Conservation (phyloP, 2,329 filamentous ascomycete genomes). For the Arthrobotrys megalospora region DNA sequence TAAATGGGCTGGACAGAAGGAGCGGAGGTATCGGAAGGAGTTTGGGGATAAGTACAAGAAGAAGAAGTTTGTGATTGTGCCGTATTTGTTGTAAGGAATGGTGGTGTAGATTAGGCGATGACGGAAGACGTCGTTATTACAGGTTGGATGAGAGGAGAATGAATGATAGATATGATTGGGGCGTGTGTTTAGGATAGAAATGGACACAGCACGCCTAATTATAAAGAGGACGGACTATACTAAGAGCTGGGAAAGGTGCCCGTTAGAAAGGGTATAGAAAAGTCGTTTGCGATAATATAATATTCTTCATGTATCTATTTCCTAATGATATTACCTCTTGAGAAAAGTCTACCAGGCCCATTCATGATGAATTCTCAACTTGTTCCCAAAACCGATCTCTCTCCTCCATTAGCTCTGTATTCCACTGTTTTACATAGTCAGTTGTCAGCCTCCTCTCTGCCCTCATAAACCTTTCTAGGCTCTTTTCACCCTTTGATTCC, state of each 20-base stretch:
- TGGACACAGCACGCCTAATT: neutral
- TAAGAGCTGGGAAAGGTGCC: neutral
- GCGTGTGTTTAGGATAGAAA: neutral
- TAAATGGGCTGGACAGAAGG: constrained; percentile 91
- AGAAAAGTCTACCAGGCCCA: neutral
- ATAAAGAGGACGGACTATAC: neutral
- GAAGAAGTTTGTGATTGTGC: constrained; percentile 88
- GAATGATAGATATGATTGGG: too few relatives aligned
- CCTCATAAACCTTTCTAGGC: constrained; percentile 38
- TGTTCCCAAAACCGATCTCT: constrained; percentile 34
- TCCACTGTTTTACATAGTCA: constrained; percentile 51
- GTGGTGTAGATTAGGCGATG: neutral
- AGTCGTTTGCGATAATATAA: constrained; percentile 16
- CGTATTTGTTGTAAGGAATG: constrained; percentile 74
- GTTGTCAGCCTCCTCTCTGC: constrained; percentile 39
- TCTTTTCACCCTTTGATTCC: constrained; percentile 42
- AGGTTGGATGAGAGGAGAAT: too few relatives aligned
- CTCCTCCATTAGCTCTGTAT: constrained; percentile 48
- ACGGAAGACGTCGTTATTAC: too few relatives aligned
- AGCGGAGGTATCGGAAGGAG: constrained; percentile 88
- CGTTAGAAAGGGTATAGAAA: neutral
- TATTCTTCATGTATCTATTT: constrained; percentile 13
- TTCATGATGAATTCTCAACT: neutral
- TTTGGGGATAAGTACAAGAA: constrained; percentile 95
- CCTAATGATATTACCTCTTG: neutral